These are phyloP conservation scores for Coniella lustricola DNA, from an alignment of 2,329 filamentous ascomycete genomes.

Conservation along the genomic window DNA sequence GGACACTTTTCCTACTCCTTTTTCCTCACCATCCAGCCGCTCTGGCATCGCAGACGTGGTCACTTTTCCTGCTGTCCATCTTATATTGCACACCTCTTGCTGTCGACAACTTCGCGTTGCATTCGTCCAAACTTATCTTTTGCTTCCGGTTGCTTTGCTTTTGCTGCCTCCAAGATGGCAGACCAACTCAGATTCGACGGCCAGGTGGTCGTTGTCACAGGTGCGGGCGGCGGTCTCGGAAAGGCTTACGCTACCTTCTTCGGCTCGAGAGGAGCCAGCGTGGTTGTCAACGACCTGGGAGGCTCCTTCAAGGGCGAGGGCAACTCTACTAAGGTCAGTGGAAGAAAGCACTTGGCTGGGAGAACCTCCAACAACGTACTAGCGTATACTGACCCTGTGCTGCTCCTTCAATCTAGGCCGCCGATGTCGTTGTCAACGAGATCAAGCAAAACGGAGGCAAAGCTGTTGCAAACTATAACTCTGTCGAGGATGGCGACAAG, in stretches of 20 bases:
- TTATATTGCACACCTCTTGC: too few relatives aligned
- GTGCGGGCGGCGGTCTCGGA: conserved; percentile 74
- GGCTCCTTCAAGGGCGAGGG: conserved; percentile 92
- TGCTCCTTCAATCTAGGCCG: conserved; percentile 46
- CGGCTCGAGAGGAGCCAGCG: conserved; percentile 67
- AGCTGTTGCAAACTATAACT: conserved; percentile 96
- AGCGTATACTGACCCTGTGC: background rate
- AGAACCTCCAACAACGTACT: too few relatives aligned
- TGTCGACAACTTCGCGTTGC: background rate
- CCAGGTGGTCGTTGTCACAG: conserved; percentile 84
- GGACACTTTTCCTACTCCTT: background rate
- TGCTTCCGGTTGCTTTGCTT: background rate
- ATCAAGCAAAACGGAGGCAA: conserved; percentile 86
- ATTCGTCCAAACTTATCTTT: background rate
- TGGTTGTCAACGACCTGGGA: conserved; percentile 91
- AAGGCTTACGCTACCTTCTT: conserved; percentile 86
- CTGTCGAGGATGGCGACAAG: conserved; percentile 83
- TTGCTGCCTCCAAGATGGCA: conserved; percentile 38
- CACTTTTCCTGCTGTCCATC: background rate
- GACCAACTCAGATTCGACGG: conserved; percentile 72
- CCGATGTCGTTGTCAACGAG: conserved; percentile 75
- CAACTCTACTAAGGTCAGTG: conserved; percentile 68
- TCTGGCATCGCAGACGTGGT: too few relatives aligned
- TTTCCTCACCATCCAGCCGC: background rate
- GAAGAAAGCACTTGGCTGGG: background rate